These are phyloP conservation scores for Penicillium herquei DNA, from an alignment of 495 filamentous ascomycete genomes.

Conservation along the genomic window DNA sequence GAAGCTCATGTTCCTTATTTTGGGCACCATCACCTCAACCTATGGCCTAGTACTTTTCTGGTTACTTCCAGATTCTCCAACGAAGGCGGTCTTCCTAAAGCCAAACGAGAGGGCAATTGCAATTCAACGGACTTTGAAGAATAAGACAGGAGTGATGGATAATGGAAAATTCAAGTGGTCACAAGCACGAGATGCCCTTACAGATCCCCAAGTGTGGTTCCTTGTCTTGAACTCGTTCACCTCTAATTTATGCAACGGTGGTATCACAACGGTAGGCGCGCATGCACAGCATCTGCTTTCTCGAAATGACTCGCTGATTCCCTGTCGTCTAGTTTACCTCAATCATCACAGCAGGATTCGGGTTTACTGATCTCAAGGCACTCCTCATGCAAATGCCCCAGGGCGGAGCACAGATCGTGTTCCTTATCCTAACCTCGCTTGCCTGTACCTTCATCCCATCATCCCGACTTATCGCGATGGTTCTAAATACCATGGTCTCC, in stretches of 20 bases:
- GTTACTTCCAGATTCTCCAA: constrained; percentile 53
- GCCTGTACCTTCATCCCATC: constrained; percentile 28
- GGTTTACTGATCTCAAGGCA: constrained; percentile 34
- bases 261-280: constrained; percentile 25
- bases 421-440: constrained; percentile 30
- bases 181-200: constrained; percentile 30
- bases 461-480: constrained; percentile 35
- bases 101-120: constrained; percentile 45
- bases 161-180: constrained; percentile 37
- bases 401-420: constrained; percentile 32
- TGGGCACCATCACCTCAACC: constrained; percentile 56
- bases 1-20: constrained; percentile 58
- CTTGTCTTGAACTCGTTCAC: constrained; percentile 31
- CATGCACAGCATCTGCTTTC: too few species aligned
- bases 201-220: constrained; percentile 33
- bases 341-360: constrained; percentile 41
- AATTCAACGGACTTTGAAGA: constrained; percentile 37
- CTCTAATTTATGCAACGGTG: constrained; percentile 27
- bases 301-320: neutral
- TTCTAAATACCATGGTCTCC: constrained; percentile 27
- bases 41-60: constrained; percentile 49
- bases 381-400: constrained; percentile 39
- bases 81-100: constrained; percentile 53
- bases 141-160: constrained; percentile 54
- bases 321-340: constrained; percentile 31